Evolutionary conservation across 2,329 filamentous ascomycete genomes (phyloP), one percentile per base, ranked within the genome.

Genomic region (Aspergillus intermedius): DNA sequence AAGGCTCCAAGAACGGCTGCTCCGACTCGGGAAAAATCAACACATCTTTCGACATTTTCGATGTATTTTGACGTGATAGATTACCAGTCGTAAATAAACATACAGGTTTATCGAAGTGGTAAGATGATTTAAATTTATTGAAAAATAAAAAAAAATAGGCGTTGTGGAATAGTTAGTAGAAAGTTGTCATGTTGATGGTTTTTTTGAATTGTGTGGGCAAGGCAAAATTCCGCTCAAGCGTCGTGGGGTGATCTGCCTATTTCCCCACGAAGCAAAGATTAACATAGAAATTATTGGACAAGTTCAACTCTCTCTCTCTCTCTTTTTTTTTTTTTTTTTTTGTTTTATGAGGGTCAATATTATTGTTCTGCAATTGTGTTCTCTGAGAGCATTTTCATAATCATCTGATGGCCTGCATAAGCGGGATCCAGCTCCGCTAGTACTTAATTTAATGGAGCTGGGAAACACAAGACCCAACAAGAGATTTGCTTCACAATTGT

Each of bases 1-100:
- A 78, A 7, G 71, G 67, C 40, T 69, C 65, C 35, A 80, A 62
- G 45, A 74, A 75, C 3, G 51, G 51, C 39, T 69, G 63, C 13
- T 72, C 63, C 8, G 64, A 54, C 15, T 64, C 50, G 3, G 75
- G 66, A 50, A 76, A 76, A 17, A 59, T 57, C 37, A 69, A 44
- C 4, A 61, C 59, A 48, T 69, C 65, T 46, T 53, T 49, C 19
- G 54, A 30, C 17, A 3, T 35, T 17, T 40, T 23, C 22, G 12
- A 21, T 23, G 22, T 42, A n/a, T 42, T 23, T 42, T 2, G 8
- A 23, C 23, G 19, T 25, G 34, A 37, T 17, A 37, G 34, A 9
- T 17, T 37, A 37, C 34, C 34, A 13, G n/a, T 9, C 34, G 12
- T n/a, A 37, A 15, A 37, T 37, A 4, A 37, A 37, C 15, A 37